These are phyloP conservation scores for Lunularia cruciata DNA, from an alignment of 225 moss, liverwort and hornwort species.

Conservation along the genomic window DNA sequence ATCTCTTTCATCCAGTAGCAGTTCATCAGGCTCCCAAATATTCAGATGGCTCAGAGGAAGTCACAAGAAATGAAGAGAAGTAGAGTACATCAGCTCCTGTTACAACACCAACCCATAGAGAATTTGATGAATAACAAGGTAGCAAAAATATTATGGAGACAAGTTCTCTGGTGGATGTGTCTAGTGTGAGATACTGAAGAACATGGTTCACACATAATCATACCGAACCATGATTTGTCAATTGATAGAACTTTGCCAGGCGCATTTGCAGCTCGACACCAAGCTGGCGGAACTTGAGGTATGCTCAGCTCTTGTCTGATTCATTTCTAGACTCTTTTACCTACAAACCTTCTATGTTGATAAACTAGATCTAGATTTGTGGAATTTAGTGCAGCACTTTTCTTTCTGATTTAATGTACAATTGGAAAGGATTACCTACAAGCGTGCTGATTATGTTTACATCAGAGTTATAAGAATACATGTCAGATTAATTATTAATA, in stretches of 20 bases:
- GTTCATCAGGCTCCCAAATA: background rate
- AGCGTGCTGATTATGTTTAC: background rate
- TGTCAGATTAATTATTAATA: too few species aligned
- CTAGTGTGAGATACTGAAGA: background rate
- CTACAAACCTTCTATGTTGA: too few species aligned
- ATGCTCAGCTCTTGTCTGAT: background rate
- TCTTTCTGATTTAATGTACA: too few species aligned
- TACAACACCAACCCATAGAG: background rate
- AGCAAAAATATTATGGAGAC: background rate
- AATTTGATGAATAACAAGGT: background rate
- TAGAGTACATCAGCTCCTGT: background rate
- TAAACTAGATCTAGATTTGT: too few species aligned
- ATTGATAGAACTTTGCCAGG: background rate
- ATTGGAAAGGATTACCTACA: background rate
- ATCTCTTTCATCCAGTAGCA: background rate
- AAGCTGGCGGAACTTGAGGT: constrained; percentile 10
- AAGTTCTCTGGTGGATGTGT: background rate
- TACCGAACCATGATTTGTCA: constrained; percentile 2
- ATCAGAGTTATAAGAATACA: too few species aligned
- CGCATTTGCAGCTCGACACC: constrained; percentile 1
- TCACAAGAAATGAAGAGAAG: background rate
- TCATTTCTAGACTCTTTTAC: too few species aligned
- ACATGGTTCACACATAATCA: background rate
- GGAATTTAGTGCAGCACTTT: too few species aligned
- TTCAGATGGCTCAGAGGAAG: background rate